Base-by-base conservation (phyloP, 140 eudicot species). In the Senecio squalidus region DNA sequence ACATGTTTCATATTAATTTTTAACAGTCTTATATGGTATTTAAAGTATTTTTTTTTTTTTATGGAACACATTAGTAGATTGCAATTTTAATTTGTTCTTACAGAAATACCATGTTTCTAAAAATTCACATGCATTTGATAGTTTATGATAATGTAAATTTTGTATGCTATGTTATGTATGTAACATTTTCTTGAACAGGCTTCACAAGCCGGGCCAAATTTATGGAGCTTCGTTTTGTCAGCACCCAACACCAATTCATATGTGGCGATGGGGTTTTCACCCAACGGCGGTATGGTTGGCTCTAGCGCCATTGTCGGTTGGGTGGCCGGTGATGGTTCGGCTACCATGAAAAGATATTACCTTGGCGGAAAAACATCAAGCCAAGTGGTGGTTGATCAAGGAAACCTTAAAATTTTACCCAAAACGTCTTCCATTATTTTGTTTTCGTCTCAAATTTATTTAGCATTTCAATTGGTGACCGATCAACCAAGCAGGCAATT, bases 271-370 rank as follows among this genome's bases (percentile, higher is more conserved):
- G 99, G 96, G 25, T 92, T 92, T 52, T 92, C 99, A 0, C 74
- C 80, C 1, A 38, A 62, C 22, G 96, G 99, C 11, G 74, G 50
- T 16, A 92, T 92, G 99, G 71, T 88, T 2, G 96, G 99, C 6
- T 84, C 99, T 2, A 84, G 67, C 26, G 96, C 99, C 7, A 36
- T 92, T 14, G 95, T 84, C 15, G 96, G 96, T 13, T 92, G 99
- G 99, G 28, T 74, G 28, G 54, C 53, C 3, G 17, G 50, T 13
- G 74, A 69, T 4, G 74, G 87, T 0, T 45, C 71, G 1, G 52
- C 64, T 21, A 4, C 15, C 23, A 79, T 82, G 69, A 73, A 46
- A 68, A 73, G 40, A 55, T 92, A 87, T 48, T 78, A 2, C 53
- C 82, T 92, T 2, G 78, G 77, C 1, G 95, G 89, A 2, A 69